Base-by-base conservation (phyloP, 805 yeast species). In the Cephaloascus fragrans region DNA sequence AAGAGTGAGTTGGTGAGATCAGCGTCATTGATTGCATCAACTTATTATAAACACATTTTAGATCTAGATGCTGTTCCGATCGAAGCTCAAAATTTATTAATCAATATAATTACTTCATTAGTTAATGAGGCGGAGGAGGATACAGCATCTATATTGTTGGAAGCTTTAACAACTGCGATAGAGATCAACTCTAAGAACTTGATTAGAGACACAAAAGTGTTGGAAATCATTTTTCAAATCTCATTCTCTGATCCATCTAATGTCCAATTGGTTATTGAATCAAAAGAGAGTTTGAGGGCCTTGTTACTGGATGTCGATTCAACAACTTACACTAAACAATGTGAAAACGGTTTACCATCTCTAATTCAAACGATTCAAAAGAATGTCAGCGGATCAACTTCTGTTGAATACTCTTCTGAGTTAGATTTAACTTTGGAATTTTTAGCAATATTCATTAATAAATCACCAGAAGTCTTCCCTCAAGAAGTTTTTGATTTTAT, bases 201-300 rank as follows among this genome's bases (percentile, higher is more conserved):
- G 4, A 39, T 53, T 34, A 28, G 55, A 15, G 52, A 62, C 28
- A 52, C 59, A 4, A 46, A 53, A 2, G 64, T 71, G 5, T 62
- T 84, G 4, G 69, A 69, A 29, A 54, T 87, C 39, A 64, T 88
- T 4, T 69, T 86, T 44, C 59, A 69, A 4, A 69, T 86, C 14
- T 80, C 90, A 0, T 74, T 76, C 39, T 79, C 77, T 46, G 90
- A 85, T 50, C 74, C 93, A 0, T 70, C 88, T 0, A 86, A 88
- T 49, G 64, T 85, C 32, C 85, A 84, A 45, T 63, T 84, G 17
- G 72, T 72, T 3, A 64, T 77, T 0, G 86, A 82, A 41, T 69
- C 88, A 1, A 67, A 77, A 26, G 95, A 84, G 36, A 78, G 87
- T 43, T 61, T 89, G 26, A 75, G 73, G 19, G 72, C 69, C 23